Evolutionary conservation across 1,284 basidiomycete species (phyloP).

Genomic region (Schizopora paradoxa): DNA sequence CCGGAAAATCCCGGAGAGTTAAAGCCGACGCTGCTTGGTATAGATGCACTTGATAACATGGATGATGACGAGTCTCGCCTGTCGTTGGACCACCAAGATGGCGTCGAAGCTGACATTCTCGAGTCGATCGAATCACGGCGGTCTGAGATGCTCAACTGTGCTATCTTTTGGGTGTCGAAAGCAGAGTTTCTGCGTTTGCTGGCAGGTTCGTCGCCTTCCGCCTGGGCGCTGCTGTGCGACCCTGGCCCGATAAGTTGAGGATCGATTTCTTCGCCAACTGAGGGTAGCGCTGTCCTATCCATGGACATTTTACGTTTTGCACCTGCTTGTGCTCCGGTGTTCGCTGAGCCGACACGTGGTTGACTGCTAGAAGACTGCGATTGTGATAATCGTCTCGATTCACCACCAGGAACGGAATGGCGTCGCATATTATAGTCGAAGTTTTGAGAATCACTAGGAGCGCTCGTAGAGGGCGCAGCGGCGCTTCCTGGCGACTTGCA

Average conservation of each 20-base stretch:
- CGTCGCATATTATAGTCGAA: slow-evolving; percentile 63
- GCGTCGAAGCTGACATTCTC: slow-evolving; percentile 32
- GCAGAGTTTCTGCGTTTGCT: slow-evolving; percentile 76
- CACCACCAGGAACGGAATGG: slow-evolving; percentile 56
- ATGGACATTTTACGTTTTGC: slow-evolving; percentile 77
- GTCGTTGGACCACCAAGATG: slow-evolving; percentile 55
- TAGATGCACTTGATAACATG: slow-evolving; percentile 57
- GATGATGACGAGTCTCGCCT: slow-evolving; percentile 69
- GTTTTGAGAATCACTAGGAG: slow-evolving; percentile 35
- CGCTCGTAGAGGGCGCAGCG: slow-evolving; percentile 10
- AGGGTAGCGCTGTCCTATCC: slow-evolving; percentile 47
- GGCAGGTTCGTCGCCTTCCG: slow-evolving; percentile 61
- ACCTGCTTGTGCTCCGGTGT: slow-evolving; percentile 31
- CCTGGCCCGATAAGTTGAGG: slow-evolving; percentile 66
- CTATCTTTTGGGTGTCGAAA: slow-evolving; percentile 67
- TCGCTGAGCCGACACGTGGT: slow-evolving; percentile 12
- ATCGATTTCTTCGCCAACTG: slow-evolving; percentile 56
- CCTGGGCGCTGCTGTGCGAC: slow-evolving; percentile 46
- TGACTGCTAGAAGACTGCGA: too few species aligned
- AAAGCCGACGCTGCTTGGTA: slow-evolving; percentile 38
- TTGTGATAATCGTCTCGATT: slow-evolving; percentile 1
- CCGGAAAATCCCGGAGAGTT: slow-evolving; percentile 57
- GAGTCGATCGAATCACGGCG: slow-evolving; percentile 71
- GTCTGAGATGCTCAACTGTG: slow-evolving; percentile 67
- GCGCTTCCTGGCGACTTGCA: slow-evolving; percentile 15